A percentile compares a stretch with the other conserved stretches of the same genome.
Evolutionary conservation across 2,329 filamentous ascomycete genomes (phyloP).

Genomic region (Arthrinium phaeospermum): DNA sequence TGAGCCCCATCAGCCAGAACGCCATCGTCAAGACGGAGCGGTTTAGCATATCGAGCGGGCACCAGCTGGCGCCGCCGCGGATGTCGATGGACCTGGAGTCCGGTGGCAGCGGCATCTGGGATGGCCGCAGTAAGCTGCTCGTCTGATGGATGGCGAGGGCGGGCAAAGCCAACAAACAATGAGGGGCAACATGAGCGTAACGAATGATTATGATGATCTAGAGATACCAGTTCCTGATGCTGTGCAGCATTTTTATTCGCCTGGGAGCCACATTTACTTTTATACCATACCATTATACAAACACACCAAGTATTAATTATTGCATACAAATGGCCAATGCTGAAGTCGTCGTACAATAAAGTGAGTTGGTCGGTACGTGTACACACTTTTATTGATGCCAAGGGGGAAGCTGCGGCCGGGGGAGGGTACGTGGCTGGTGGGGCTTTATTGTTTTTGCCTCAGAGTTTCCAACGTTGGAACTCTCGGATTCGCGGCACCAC

Average conservation of each 20-base stretch:
- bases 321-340: background rate
- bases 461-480: background rate
- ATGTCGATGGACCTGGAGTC: background rate
- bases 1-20: background rate
- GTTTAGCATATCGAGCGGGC: conserved; percentile 6
- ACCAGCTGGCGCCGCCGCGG: background rate
- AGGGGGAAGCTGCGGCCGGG: background rate
- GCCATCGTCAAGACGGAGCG: conserved; percentile 1
- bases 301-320: background rate
- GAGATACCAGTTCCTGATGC: background rate
- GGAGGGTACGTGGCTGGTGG: conserved; percentile 5
- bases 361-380: background rate
- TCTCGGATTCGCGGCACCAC: background rate
- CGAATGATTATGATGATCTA: background rate
- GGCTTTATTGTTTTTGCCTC: conserved; percentile 4
- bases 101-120: background rate
- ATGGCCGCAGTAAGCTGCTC: background rate
- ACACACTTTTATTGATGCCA: background rate
- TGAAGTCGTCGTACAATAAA: background rate
- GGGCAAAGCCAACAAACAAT: background rate
- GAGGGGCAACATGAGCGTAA: background rate
- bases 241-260: background rate
- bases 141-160: background rate
- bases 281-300: background rate
- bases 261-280: background rate